Base-by-base conservation (phyloP, 805 yeast genomes). In the Priceomyces medius region DNA sequence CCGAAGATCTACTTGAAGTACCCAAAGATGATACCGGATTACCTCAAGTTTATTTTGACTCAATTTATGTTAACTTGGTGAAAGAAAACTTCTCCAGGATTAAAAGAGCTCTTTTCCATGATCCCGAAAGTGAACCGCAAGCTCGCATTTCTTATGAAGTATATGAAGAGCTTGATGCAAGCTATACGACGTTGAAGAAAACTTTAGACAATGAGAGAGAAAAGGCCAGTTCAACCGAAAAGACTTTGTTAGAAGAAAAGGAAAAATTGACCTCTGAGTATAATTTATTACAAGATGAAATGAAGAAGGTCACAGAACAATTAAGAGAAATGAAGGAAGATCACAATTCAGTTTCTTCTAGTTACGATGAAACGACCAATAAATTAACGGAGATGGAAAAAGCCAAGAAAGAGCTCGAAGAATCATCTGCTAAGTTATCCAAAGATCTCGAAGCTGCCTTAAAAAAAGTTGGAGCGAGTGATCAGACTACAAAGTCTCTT, bases 21-120 rank as follows among this genome's bases (percentile, higher is more conserved):
- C 69, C 71, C 3, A 74, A 77, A 47, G 96, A 88, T 56, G 83
- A 80, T 2, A 81, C 95, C 1, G 99, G 99, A 1, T 73, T 91
- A 31, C 99, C 98, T 0, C 79, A 80, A 43, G 85, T 91, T 1
- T 88, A 76, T 53, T 84, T 93, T 55, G 83, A 82, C 43, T 57
- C 76, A 0, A 63, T 72, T 2, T 88, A 88, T 56, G 80, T 86
- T 3, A 67, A 66, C 3, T 64, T 89, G 38, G 65, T 93, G 32
- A 81, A 80, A 46, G 93, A 85, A 2, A 85, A 88, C 52, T 79
- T 75, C 46, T 50, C 63, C 7, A 73, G 97, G 43, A 78, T 93
- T 20, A 76, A 76, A 46, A 74, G 81, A 34, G 83, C 96, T 0
- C 63, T 91, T 26, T 81, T 80, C 26, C 84, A 81, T 46, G 88